A percentile compares a stretch with the other conserved stretches of the same genome.
Conservation (phyloP, 1,139 yeast species). For the Candida tropicalis region DNA sequence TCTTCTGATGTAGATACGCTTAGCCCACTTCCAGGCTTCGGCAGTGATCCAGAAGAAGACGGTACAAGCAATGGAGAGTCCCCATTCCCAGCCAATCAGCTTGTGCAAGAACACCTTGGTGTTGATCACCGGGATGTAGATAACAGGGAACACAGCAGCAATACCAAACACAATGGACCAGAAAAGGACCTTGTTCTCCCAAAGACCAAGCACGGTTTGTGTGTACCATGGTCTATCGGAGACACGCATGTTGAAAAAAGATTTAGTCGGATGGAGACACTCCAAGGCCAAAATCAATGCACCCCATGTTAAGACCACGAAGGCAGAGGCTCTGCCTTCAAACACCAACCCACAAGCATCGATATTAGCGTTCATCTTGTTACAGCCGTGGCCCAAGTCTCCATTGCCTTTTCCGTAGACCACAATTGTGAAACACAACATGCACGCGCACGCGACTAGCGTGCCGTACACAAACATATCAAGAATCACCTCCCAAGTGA, state of each 20-base stretch:
- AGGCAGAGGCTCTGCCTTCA: slow-evolving; percentile 78
- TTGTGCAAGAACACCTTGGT: slow-evolving; percentile 71
- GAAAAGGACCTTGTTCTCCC: slow-evolving; percentile 77
- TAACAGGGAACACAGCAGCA: slow-evolving; percentile 75
- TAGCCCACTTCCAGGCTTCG: slow-evolving; percentile 69
- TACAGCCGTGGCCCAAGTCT: slow-evolving; percentile 67
- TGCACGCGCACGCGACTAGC: slow-evolving; percentile 78
- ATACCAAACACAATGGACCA: slow-evolving; percentile 83
- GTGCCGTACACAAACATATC: slow-evolving; percentile 80
- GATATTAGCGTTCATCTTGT: slow-evolving; percentile 27
- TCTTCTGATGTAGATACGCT: too few species aligned
- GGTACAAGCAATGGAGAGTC: slow-evolving; percentile 68
- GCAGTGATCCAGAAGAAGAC: slow-evolving; percentile 59
- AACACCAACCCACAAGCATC: slow-evolving; percentile 63
- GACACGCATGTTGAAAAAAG: slow-evolving; percentile 59
- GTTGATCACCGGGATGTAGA: slow-evolving; percentile 88
- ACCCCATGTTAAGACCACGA: slow-evolving; percentile 90
- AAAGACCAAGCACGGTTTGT: slow-evolving; percentile 56
- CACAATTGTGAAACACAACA: slow-evolving; percentile 65
- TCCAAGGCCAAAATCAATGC: slow-evolving; percentile 89
- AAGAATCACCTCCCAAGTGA: slow-evolving; percentile 67
- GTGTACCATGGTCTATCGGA: slow-evolving; percentile 40
- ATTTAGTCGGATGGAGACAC: slow-evolving; percentile 74
- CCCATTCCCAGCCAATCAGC: slow-evolving; percentile 84
- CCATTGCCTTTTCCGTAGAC: slow-evolving; percentile 72